Evolutionary conservation across 495 filamentous ascomycete species (phyloP), one percentile per base, ranked within the genome.

Genomic region (Annulohypoxylon moriforme): DNA sequence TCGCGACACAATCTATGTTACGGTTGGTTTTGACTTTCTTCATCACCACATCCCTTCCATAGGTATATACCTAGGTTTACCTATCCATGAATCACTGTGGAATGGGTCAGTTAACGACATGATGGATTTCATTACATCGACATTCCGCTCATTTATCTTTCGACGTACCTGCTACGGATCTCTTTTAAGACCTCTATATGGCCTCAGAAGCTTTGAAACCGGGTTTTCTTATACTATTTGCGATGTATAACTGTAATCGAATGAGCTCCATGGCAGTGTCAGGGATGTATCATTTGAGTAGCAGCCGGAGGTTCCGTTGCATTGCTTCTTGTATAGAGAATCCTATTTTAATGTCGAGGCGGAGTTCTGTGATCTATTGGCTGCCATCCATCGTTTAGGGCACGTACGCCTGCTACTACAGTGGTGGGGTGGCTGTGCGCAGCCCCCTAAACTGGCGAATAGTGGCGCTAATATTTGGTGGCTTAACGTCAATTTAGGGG

Each of bases 281-380:
- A 46, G 11, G 2, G 22, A n/a, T 29, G 47, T 38, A 27, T 50
- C 7, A 31, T 49, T 49, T 20, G 27, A 58, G 29, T 33, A 8
- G 3, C 4, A 47, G 33, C 25, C 38, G 62, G 16, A 18, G 9
- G 55, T 25, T 11, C 16, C 34, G 44, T 60, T 27, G 6, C 16
- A 24, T 55, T 34, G 22, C 38, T 25, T 16, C 38, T 10, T 60
- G n/a, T 29, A 36, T n/a, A 11, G 20, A 44, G 27, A 52, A 56
- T 55, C 10, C 13, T 13, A 31, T 60, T 24, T 20, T 22, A 20
- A 50, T 22, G 11, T 36, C 14, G 49, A 58, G 58, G 50, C 44
- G 62, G 31, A 36, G 63, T 27, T 61, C 16, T 27, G 18, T 52
- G 40, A 24, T 67, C 58, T n/a, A 71, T 67, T 67, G 63, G 63